Conservation (phyloP, 805 yeast genomes). For the Metschnikowia lochheadii region DNA sequence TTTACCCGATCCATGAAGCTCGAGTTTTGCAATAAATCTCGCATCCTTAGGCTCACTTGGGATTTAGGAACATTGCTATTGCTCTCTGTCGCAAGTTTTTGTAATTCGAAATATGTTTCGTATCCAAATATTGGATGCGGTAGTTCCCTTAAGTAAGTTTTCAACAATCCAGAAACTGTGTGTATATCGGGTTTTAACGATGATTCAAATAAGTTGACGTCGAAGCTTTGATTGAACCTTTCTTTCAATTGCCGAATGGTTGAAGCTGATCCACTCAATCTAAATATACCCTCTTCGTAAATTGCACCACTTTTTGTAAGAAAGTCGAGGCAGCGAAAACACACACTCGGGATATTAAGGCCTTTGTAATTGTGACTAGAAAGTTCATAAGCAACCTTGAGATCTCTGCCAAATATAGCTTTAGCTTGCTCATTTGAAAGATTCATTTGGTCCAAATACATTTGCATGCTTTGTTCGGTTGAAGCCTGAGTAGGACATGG, state of each 20-base stretch:
- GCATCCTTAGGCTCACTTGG: constrained; percentile 24
- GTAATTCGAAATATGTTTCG: constrained; percentile 32
- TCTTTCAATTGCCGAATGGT: constrained; percentile 66
- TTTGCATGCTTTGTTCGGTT: constrained; percentile 16
- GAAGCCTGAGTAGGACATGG: not conserved
- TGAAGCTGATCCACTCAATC: constrained; percentile 84
- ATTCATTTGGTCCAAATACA: constrained; percentile 33
- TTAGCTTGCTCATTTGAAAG: constrained; percentile 34
- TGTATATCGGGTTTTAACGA: constrained; percentile 63
- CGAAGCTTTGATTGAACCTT: constrained; percentile 61
- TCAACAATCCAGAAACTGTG: constrained; percentile 81
- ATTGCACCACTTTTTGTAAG: constrained; percentile 63
- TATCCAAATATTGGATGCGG: constrained; percentile 67
- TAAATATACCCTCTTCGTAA: constrained; percentile 86
- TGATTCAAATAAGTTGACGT: constrained; percentile 57
- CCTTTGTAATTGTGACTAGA: constrained; percentile 48
- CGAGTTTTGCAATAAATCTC: constrained; percentile 29
- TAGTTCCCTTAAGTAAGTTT: constrained; percentile 74
- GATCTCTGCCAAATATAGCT: constrained; percentile 60
- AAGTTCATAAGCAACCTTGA: constrained; percentile 47
- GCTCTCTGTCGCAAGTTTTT: constrained; percentile 10
- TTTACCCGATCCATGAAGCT: constrained; percentile 50
- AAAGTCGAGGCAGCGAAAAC: constrained; percentile 69
- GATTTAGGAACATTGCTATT: constrained; percentile 19
- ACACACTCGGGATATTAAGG: constrained; percentile 64